Base-by-base conservation (phyloP, 345 rosid genomes). In the Lepidium didymum region DNA sequence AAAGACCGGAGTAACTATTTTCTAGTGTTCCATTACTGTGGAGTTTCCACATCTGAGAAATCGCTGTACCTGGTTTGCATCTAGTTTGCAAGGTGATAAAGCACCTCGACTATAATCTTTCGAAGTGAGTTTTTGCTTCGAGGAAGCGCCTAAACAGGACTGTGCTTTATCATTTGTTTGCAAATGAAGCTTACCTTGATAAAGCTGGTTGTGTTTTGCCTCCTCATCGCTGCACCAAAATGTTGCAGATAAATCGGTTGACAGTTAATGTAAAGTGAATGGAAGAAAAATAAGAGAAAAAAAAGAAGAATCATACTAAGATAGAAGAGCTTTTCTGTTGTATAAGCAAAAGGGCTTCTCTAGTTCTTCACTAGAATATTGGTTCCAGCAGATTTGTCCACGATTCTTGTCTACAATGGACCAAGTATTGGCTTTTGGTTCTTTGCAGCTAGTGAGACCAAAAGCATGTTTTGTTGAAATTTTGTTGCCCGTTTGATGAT, bases 1-100 rank as follows among this genome's bases (percentile, higher is more conserved):
- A 90, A 4, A 88, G 92, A 74, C 97, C 95, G 6, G 96, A 87
- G 51, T 91, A 88, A 56, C 83, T 91, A 75, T 85, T 91, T 46
- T 75, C 25, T 11, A 94, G 83, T 23, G 86, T 75, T 63, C 95
- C 99, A 18, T 80, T 79, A 38, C 56, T 57, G 56, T 76, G 75
- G 50, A 87, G 73, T 78, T 91, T 85, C 99, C 99, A 94, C 90
- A 87, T 80, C 97, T 91, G 82, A 27, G 33, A 43, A 33, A 23
- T 43, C 2, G 1, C 1, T 19, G 13, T 78, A 94, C 99, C 96
- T 91, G 99, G 77, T 87, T 94, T 51, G 91, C 83, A 58, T 85
- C 88, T 70, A 71, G 44, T 68, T 72, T 85, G 81, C 97, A 91
- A 64, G 77, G 82, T 10, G 95, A 89, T 56, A 89, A 87, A 33